Evolutionary conservation across 2,329 filamentous ascomycete genomes (phyloP), one percentile per base, ranked within the genome.

Genomic region (Aspergillus floridensis): DNA sequence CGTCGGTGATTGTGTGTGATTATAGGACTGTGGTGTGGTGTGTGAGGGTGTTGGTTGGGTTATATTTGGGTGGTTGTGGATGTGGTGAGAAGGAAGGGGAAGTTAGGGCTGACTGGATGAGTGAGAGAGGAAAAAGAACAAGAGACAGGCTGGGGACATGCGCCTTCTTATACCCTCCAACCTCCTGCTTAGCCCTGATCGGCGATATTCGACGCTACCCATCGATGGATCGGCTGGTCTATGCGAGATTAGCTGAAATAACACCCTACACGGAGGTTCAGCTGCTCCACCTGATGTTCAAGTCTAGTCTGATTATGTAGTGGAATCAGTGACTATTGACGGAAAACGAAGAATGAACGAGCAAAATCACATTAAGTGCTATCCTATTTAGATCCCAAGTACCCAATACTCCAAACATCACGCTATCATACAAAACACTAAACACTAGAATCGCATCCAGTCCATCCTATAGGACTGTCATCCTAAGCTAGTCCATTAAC

Each of bases 381-480:
- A 29, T 8, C 26, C 5, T 8, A 29, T 3, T 10, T 2, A 7
- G 8, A 29, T 29, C 2, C 26, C 32, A 16, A 5, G 14, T 4
- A 35, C 14, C 32, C 11, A 4, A 35, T 16, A 35, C 11, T 35
- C 11, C 32, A 35, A 16, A 16, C 32, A 35, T 35, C 12, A 35
- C 32, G 12, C 32, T 35, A 35, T 35, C 2, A 6, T 35, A 44
- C 14, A n/a, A 3, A 12, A 16, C 12, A 44, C 14, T 8, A 16
- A n/a, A 19, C 16, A n/a, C 14, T n/a, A 44, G 5, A 16, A 59
- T 59, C 38, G 32, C 55, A 51, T 32, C n/a, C 12, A 46, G 21
- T 29, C 57, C 51, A 55, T 54, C 57, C 50, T 59, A 52, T 52
- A 56, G 53, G 53, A 56, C 53, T 19, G 21, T 50, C 21, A 55